A percentile compares a stretch with the other conserved stretches of the same genome.
phyloP scores from a whole-genome alignment of 2,329 filamentous ascomycete genomes.

The Alternaria brassicicola region DNA sequence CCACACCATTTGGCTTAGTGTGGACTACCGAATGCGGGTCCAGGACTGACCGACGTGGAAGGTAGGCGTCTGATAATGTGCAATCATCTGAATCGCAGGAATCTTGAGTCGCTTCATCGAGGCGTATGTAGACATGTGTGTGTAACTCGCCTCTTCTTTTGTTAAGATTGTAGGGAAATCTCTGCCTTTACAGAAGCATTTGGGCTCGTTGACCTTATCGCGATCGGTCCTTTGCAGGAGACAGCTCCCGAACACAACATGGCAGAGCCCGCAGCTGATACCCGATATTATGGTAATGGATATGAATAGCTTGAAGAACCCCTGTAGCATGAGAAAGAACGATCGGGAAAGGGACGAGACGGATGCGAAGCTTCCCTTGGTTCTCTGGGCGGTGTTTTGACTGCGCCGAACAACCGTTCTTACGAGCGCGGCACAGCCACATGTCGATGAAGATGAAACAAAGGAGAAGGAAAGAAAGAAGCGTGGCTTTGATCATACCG shows the following conservation, averaged over 20 bases:
- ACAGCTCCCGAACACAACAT: background rate
- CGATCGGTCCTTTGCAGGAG: background rate
- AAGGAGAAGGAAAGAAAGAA: background rate
- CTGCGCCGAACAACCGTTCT: conserved; percentile 22
- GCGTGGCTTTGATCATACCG: background rate
- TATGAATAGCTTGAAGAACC: background rate
- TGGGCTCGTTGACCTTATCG: background rate
- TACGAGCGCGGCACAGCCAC: conserved; percentile 9
- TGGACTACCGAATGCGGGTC: background rate
- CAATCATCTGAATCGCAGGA: background rate
- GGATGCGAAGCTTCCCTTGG: background rate
- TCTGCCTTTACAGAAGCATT: background rate
- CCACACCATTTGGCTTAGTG: background rate
- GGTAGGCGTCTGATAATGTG: background rate
- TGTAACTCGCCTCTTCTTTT: background rate
- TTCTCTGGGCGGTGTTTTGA: conserved; percentile 9
- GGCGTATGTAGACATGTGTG: background rate
- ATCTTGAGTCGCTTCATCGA: background rate
- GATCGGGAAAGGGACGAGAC: background rate
- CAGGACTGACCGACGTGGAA: background rate
- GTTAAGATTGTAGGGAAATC: background rate
- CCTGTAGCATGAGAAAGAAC: background rate
- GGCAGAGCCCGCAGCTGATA: background rate
- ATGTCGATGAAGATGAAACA: background rate
- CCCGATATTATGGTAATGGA: background rate